phyloP scores from a whole-genome alignment of 2,329 filamentous ascomycete species.

The Aspergillus ibericus region DNA sequence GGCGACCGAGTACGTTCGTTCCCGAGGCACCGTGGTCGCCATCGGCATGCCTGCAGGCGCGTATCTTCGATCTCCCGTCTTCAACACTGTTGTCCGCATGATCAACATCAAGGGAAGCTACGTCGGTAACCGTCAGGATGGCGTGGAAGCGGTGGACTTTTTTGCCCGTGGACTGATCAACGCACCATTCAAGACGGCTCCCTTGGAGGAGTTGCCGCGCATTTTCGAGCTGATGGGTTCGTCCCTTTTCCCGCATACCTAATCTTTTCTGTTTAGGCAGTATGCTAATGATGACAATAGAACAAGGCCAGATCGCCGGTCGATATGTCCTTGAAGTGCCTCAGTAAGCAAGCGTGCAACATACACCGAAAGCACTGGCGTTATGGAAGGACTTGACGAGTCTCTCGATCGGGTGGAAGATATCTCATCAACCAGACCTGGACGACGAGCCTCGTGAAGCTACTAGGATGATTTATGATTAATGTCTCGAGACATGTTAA shows the following conservation, averaged over 20 bases:
- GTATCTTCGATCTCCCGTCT: constrained; percentile 78
- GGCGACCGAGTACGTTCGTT: constrained; percentile 81
- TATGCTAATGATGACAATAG: constrained; percentile 21
- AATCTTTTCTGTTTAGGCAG: neutral
- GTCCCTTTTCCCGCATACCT: constrained; percentile 13
- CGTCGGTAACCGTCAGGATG: constrained; percentile 88
- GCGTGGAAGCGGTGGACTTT: constrained; percentile 87
- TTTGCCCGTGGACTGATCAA: constrained; percentile 81
- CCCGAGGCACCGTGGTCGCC: constrained; percentile 78
- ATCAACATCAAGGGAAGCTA: constrained; percentile 90
- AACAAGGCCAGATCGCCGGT: constrained; percentile 43
- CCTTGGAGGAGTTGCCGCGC: constrained; percentile 73
- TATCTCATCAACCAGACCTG: neutral
- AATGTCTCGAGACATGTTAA: neutral
- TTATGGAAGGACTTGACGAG: neutral
- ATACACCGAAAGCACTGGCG: neutral
- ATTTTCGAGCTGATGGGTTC: constrained; percentile 73
- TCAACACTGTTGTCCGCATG: constrained; percentile 86
- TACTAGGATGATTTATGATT: neutral
- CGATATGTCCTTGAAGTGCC: constrained; percentile 49
- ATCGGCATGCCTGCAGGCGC: constrained; percentile 85
- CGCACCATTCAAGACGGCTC: constrained; percentile 80
- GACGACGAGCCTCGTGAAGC: neutral
- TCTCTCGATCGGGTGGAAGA: neutral
- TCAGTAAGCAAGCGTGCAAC: constrained; percentile 23